These are phyloP conservation scores for Colletotrichum echinochloae DNA, from an alignment of 2,329 filamentous ascomycete species.

Conservation along the genomic window DNA sequence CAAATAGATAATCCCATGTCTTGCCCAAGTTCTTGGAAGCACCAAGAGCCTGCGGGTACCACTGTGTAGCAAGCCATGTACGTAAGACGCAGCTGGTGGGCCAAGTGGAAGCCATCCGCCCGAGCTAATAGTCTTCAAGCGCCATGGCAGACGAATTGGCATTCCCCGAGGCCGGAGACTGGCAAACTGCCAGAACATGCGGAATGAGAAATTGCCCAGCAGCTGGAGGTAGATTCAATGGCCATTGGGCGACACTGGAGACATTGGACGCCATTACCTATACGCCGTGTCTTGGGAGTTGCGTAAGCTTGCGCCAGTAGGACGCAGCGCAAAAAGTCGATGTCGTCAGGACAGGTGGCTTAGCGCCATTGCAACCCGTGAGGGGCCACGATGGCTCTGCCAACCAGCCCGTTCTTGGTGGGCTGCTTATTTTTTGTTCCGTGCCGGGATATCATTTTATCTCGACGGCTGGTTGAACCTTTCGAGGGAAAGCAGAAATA, in stretches of 20 bases:
- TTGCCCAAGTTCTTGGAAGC: neutral
- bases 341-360: conserved; percentile 40
- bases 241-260: neutral
- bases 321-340: conserved; percentile 32
- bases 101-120: neutral
- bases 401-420: conserved; percentile 10
- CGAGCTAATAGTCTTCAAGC: conserved; percentile 8
- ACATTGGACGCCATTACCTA: conserved; percentile 21
- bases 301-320: conserved; percentile 31
- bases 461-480: too few species aligned
- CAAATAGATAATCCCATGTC: neutral
- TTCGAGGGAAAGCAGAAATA: neutral
- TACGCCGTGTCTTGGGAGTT: conserved; percentile 36
- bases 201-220: conserved; percentile 11
- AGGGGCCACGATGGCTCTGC: conserved; percentile 31
- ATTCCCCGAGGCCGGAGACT: neutral
- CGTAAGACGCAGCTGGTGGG: neutral
- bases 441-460: neutral
- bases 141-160: conserved; percentile 17
- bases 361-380: conserved; percentile 34
- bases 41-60: neutral
- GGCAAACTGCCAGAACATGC: neutral
- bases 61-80: neutral
- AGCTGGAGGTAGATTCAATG: neutral
- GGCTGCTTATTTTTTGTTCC: neutral